Conservation (phyloP, 2,329 filamentous ascomycete genomes). For the Fusarium euwallaceae region DNA sequence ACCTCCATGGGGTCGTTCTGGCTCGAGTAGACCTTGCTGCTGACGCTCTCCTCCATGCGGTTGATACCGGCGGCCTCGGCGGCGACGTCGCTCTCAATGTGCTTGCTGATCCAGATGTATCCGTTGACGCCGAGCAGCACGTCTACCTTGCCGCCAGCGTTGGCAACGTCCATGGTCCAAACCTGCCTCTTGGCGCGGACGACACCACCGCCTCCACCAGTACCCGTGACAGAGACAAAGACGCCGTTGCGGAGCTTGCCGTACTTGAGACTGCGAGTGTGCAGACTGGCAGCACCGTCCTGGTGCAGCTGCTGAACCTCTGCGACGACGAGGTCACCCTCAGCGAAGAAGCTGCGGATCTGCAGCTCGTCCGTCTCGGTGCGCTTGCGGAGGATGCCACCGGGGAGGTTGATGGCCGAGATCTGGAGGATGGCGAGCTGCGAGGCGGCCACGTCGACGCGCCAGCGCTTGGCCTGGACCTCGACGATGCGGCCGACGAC, state of each 20-base stretch:
- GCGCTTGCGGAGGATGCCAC: constrained; percentile 89
- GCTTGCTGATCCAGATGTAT: constrained; percentile 95
- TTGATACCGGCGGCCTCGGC: constrained; percentile 75
- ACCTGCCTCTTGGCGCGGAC: constrained; percentile 87
- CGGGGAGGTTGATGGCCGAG: constrained; percentile 92
- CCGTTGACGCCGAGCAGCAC: constrained; percentile 95
- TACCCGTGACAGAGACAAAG: constrained; percentile 85
- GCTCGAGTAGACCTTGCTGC: constrained; percentile 89
- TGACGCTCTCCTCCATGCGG: constrained; percentile 88
- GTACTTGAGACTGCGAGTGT: constrained; percentile 92
- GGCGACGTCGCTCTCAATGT: constrained; percentile 72
- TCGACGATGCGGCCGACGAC: constrained; percentile 94
- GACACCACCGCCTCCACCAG: constrained; percentile 88
- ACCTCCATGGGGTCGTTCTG: constrained; percentile 89
- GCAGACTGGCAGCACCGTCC: constrained; percentile 88
- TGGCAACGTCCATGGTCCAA: constrained; percentile 78
- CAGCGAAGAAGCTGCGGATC: constrained; percentile 96
- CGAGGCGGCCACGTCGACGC: constrained; percentile 91
- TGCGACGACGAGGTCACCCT: constrained; percentile 93
- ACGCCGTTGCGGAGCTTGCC: constrained; percentile 95
- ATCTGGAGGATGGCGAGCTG: constrained; percentile 89
- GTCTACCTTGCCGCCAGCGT: constrained; percentile 77
- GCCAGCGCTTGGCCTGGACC: constrained; percentile 94
- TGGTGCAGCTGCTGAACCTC: constrained; percentile 92
- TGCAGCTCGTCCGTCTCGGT: constrained; percentile 98